A percentile compares a stretch with the other conserved stretches of the same genome.
These are phyloP conservation scores for Tausonia pullulans DNA, from an alignment of 1,284 basidiomycete species.

Conservation along the genomic window DNA sequence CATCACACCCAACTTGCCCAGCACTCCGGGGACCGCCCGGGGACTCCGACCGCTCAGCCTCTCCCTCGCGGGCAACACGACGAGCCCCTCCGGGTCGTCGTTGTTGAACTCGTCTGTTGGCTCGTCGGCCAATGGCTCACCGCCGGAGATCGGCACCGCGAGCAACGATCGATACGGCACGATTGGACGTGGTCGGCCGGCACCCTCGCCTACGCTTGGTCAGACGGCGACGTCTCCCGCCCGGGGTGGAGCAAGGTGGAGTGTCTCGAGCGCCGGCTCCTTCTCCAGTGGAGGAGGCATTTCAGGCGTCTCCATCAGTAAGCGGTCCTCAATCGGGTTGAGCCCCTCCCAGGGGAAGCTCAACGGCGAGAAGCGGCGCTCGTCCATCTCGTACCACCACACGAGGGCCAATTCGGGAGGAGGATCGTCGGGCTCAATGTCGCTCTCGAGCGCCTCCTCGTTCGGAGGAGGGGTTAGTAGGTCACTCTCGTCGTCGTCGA, in stretches of 20 bases:
- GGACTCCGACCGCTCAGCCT: neutral
- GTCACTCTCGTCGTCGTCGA: too few relatives aligned
- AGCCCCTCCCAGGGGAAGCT: neutral
- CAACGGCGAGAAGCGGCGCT: slow-evolving; percentile 1
- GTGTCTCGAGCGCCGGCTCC: neutral
- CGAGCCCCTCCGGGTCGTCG: neutral
- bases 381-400: slow-evolving; percentile 10
- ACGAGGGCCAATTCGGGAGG: neutral
- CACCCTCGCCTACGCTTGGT: neutral
- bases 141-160: too few relatives aligned
- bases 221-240: neutral
- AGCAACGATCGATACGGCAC: too few relatives aligned
- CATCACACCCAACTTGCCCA: too few relatives aligned
- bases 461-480: too few relatives aligned
- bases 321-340: too few relatives aligned
- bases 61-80: neutral
- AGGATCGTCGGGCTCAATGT: neutral
- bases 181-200: neutral
- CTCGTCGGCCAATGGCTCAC: too few relatives aligned
- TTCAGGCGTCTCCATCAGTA: too few relatives aligned
- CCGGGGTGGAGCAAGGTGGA: neutral
- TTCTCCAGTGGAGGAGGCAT: neutral
- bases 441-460: too few relatives aligned
- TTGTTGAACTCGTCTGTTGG: neutral
- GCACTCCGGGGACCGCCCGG: too few relatives aligned